A percentile compares a stretch with the other conserved stretches of the same genome.
phyloP scores from a whole-genome alignment of 805 yeast species.

The Pichia insulana region DNA sequence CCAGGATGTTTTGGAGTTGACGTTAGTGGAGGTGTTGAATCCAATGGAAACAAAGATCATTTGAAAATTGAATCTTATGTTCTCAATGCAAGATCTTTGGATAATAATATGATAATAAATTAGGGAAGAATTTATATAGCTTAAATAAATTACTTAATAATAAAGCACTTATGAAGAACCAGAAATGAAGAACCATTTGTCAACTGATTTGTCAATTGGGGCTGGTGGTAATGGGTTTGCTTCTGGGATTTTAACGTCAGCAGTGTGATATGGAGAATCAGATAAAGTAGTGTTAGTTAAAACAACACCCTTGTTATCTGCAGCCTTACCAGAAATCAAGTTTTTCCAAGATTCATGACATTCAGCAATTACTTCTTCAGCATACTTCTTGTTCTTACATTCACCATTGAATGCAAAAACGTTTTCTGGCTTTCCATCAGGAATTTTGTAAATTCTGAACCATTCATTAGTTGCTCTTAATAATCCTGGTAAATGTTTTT shows the following conservation, averaged over 20 bases:
- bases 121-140: conserved; percentile 1
- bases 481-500: conserved; percentile 81
- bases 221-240: conserved; percentile 74
- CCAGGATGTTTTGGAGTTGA: conserved; percentile 80
- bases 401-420: conserved; percentile 95
- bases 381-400: conserved; percentile 79
- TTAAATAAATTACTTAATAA: background rate
- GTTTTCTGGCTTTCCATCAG: conserved; percentile 96
- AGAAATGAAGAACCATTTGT: conserved; percentile 97
- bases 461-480: conserved; percentile 92
- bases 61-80: conserved; percentile 56
- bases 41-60: conserved; percentile 62
- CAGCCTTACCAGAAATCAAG: conserved; percentile 53
- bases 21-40: conserved; percentile 93
- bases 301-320: conserved; percentile 55
- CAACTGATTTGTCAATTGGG: conserved; percentile 92
- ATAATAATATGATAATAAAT: no score
- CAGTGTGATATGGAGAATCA: conserved; percentile 44
- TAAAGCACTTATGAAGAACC: conserved; percentile 41
- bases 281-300: conserved; percentile 70
- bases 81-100: conserved; percentile 32
- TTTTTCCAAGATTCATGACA: conserved; percentile 79
- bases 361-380: conserved; percentile 75
- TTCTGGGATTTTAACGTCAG: conserved; percentile 50
- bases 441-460: conserved; percentile 97